Conservation (phyloP, 176 grass and related monocot genomes). For the Rhynchospora breviuscula region DNA sequence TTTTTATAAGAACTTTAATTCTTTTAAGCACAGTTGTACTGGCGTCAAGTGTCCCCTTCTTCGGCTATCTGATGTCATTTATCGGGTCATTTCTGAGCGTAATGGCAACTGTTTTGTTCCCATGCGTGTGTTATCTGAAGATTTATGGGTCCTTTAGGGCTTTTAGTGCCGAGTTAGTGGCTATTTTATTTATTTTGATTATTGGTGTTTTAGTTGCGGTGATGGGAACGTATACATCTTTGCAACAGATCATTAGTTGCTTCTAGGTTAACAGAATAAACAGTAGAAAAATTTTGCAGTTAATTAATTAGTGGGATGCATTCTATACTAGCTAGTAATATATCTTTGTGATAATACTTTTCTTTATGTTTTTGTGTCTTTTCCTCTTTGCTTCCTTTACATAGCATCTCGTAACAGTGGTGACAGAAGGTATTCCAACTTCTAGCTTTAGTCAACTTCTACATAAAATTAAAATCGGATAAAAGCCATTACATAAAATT, state of each 20-base stretch:
- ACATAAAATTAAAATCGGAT: background rate
- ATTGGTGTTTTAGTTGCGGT: conserved; percentile 30
- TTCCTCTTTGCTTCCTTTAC: background rate
- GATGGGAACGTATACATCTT: conserved; percentile 39
- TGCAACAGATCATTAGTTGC: conserved; percentile 39
- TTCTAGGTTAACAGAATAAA: conserved; percentile 12
- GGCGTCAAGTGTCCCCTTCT: conserved; percentile 48
- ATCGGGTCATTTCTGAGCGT: conserved; percentile 50
- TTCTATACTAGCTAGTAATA: background rate
- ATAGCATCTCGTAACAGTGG: background rate
- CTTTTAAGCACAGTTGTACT: conserved; percentile 38
- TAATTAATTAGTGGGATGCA: background rate
- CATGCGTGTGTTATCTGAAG: conserved; percentile 50
- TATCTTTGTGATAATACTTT: background rate
- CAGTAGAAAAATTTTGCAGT: background rate
- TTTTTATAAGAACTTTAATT: conserved; percentile 34
- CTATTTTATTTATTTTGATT: conserved; percentile 36
- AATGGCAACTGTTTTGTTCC: conserved; percentile 45
- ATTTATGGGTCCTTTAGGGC: conserved; percentile 29
- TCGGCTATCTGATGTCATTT: conserved; percentile 54
- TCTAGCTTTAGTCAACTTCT: background rate
- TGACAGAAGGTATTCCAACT: background rate
- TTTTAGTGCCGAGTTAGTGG: conserved; percentile 15
- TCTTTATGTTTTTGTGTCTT: background rate
- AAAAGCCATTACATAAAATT: background rate